Percentiles rank a stretch among this genome's conserved stretches.
phyloP scores from a whole-genome alignment of 1,139 yeast genomes.

The Pichia sorboxylosa region DNA sequence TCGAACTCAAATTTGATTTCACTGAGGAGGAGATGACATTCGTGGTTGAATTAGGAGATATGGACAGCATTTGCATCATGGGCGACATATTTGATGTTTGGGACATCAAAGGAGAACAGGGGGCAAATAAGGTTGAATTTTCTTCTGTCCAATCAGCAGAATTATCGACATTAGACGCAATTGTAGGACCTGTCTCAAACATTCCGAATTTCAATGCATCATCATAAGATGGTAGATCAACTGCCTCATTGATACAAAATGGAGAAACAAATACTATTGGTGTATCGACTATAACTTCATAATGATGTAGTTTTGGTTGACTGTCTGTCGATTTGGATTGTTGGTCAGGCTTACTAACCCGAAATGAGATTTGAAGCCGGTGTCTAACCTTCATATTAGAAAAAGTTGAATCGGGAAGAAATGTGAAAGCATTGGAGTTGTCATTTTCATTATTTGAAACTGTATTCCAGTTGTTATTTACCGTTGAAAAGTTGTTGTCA shows the following conservation, averaged over 20 bases:
- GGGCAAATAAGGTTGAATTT: slow-evolving; percentile 17
- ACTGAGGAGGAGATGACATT: too few species aligned
- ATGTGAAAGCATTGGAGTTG: slow-evolving; percentile 18
- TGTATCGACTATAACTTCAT: slow-evolving; percentile 81
- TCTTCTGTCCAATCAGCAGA: slow-evolving; percentile 6
- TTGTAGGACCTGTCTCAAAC: too few species aligned
- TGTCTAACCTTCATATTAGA: slow-evolving; percentile 64
- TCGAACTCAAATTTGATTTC: too few species aligned
- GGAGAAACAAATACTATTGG: slow-evolving; percentile 67
- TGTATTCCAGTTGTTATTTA: not conserved
- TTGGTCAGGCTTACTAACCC: slow-evolving; percentile 49
- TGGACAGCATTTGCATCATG: too few species aligned
- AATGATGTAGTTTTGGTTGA: slow-evolving; percentile 60
- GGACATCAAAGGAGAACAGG: slow-evolving; percentile 24
- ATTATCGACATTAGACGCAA: slow-evolving; percentile 6
- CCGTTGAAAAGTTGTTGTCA: too few species aligned
- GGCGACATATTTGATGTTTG: slow-evolving; percentile 2
- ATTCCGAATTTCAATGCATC: slow-evolving; percentile 17
- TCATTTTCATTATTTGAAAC: not conserved
- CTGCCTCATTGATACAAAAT: slow-evolving; percentile 54
- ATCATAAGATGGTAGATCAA: slow-evolving; percentile 60
- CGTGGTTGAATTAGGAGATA: too few species aligned
- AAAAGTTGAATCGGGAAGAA: slow-evolving; percentile 59
- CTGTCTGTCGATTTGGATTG: slow-evolving; percentile 31
- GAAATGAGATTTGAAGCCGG: slow-evolving; percentile 63